These are phyloP conservation scores for Blastobotrys malaysiensis DNA, from an alignment of 1,139 yeast species.

Conservation along the genomic window DNA sequence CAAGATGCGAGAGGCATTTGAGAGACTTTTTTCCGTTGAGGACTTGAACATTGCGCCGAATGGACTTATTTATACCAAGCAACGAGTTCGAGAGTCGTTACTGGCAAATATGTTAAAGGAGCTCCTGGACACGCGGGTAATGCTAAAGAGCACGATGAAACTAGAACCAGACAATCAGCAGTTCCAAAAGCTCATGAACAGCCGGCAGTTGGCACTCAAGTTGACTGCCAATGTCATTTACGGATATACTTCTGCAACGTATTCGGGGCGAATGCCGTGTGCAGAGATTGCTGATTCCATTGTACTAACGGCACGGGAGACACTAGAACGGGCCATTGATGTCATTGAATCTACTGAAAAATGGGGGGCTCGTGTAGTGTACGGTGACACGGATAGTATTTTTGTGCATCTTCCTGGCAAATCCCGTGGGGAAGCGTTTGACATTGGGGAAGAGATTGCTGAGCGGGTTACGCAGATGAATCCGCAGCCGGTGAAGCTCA, in stretches of 20 bases:
- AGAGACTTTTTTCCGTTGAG: constrained; percentile 27
- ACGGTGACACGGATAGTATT: constrained; percentile 93
- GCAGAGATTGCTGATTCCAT: constrained; percentile 92
- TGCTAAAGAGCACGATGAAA: constrained; percentile 71
- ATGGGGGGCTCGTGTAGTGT: constrained; percentile 90
- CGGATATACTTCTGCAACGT: constrained; percentile 92
- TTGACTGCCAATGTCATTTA: constrained; percentile 92
- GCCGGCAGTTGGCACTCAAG: constrained; percentile 81
- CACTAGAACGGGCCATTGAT: constrained; percentile 63
- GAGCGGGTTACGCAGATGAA: constrained; percentile 54
- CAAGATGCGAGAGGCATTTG: constrained; percentile 30
- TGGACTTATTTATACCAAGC: constrained; percentile 72
- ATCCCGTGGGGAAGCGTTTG: constrained; percentile 69
- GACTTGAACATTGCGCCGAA: constrained; percentile 74
- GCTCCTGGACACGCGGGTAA: constrained; percentile 69
- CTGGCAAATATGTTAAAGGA: constrained; percentile 82
- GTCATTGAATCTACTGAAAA: constrained; percentile 52
- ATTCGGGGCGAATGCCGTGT: constrained; percentile 96
- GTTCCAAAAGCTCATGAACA: constrained; percentile 55
- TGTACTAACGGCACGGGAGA: constrained; percentile 86
- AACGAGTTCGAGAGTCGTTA: constrained; percentile 61
- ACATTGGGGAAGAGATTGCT: constrained; percentile 67
- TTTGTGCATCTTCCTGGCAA: constrained; percentile 89
- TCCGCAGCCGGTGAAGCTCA: constrained; percentile 76
- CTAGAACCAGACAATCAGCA: constrained; percentile 39